Evolutionary conservation across 148 eudicot genomes (phyloP).

Genomic region (Nepenthes gracilis): DNA sequence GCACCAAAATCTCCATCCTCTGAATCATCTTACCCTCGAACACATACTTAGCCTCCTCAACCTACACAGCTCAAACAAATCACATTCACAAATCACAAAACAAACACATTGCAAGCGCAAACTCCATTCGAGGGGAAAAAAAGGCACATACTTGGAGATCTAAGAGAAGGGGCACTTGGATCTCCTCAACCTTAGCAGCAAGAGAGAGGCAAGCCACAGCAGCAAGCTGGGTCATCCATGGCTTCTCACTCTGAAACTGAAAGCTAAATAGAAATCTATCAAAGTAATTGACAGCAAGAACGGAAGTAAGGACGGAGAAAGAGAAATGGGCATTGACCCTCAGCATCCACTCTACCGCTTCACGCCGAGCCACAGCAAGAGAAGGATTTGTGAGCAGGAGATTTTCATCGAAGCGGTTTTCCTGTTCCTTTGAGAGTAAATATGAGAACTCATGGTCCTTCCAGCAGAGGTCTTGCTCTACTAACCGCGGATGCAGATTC

Average conservation of each 20-base stretch:
- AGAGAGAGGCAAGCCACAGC: slow-evolving; percentile 53
- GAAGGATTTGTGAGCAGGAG: neutral
- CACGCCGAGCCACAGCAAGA: slow-evolving; percentile 17
- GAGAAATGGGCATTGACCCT: slow-evolving; percentile 22
- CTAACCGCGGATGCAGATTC: neutral
- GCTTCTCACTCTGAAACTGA: slow-evolving; percentile 26
- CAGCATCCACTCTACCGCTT: slow-evolving; percentile 26
- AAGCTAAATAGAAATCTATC: slow-evolving; percentile 38
- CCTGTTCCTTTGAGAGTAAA: slow-evolving; percentile 32
- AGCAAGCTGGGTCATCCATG: slow-evolving; percentile 49
- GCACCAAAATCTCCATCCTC: slow-evolving; percentile 65
- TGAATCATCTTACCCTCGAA: slow-evolving; percentile 61
- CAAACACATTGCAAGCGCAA: neutral
- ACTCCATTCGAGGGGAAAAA: neutral
- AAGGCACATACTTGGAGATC: slow-evolving; percentile 46
- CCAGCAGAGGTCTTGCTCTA: slow-evolving; percentile 34
- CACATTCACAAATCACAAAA: neutral
- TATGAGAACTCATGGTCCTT: slow-evolving; percentile 37
- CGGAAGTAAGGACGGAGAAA: slow-evolving; percentile 28
- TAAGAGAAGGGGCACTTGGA: slow-evolving; percentile 39
- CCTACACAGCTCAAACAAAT: slow-evolving; percentile 20
- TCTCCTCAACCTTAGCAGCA: slow-evolving; percentile 68
- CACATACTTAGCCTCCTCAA: slow-evolving; percentile 42
- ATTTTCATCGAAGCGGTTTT: neutral
- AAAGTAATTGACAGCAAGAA: slow-evolving; percentile 41